phyloP scores from a whole-genome alignment of 2,329 filamentous ascomycete species.

The Fusarium fujikuroi region DNA sequence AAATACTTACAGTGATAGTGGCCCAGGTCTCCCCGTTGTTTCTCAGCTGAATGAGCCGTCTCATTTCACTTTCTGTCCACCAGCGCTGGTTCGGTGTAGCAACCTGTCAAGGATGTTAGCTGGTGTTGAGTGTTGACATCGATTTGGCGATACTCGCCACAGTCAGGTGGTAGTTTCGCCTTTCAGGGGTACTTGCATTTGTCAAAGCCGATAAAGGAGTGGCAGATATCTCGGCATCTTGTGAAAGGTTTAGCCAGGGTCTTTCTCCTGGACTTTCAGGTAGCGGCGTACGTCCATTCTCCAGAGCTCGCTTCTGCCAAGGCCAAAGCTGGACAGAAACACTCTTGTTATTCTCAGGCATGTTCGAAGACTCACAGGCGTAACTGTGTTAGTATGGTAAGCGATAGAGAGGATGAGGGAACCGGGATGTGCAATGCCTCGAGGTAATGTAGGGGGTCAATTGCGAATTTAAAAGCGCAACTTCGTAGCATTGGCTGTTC shows the following conservation, averaged over 20 bases:
- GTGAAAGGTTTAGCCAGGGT: neutral
- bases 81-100: neutral
- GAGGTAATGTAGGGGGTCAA: neutral
- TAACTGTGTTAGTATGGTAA: too few species aligned
- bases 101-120: neutral
- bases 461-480: neutral
- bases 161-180: rapidly evolving
- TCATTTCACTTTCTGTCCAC: slow-evolving; percentile 16
- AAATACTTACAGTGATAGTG: neutral
- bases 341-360: neutral
- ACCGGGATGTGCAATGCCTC: rapidly evolving
- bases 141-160: neutral
- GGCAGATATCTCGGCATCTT: too few species aligned
- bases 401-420: too few species aligned
- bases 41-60: neutral
- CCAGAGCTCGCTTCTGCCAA: slow-evolving; percentile 10
- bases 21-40: neutral
- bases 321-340: neutral
- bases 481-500: neutral
- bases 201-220: neutral
- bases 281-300: neutral
- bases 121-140: rapidly evolving
- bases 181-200: too few species aligned
- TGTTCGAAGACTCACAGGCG: neutral
- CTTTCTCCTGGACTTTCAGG: slow-evolving; percentile 3